Conservation (phyloP, 2,329 filamentous ascomycete genomes). For the Myriangium duriaei region DNA sequence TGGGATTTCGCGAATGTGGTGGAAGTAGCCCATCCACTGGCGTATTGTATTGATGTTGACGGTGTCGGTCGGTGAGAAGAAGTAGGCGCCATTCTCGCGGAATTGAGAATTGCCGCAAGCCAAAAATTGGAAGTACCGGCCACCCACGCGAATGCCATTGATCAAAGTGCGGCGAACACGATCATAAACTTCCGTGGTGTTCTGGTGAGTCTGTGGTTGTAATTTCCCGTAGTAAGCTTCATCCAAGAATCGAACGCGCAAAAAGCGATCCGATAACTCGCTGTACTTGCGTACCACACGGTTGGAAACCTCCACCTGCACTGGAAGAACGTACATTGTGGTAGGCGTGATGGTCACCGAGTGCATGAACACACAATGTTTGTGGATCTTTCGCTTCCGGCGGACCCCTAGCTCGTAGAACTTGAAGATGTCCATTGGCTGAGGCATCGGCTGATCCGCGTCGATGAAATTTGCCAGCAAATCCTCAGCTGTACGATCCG, state of each 20-base stretch:
- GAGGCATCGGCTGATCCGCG: conserved; percentile 45
- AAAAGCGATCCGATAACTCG: conserved; percentile 61
- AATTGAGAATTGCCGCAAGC: conserved; percentile 95
- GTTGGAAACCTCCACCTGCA: conserved; percentile 76
- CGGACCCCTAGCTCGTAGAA: conserved; percentile 17
- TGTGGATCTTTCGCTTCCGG: conserved; percentile 40
- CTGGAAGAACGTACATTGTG: conserved; percentile 64
- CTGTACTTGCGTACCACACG: conserved; percentile 65
- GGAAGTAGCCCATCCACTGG: conserved; percentile 74
- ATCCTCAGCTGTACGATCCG: conserved; percentile 34
- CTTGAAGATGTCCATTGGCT: conserved; percentile 64
- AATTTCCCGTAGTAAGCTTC: conserved; percentile 47
- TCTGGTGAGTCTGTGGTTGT: conserved; percentile 12
- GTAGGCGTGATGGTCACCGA: conserved; percentile 76
- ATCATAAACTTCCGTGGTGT: conserved; percentile 47
- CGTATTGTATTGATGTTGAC: conserved; percentile 66
- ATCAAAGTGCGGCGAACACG: conserved; percentile 58
- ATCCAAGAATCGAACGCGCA: conserved; percentile 81
- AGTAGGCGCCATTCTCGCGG: conserved; percentile 81
- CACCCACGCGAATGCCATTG: conserved; percentile 72
- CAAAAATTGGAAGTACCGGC: conserved; percentile 73
- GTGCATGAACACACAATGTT: conserved; percentile 62
- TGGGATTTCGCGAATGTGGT: conserved; percentile 68
- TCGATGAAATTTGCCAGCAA: conserved; percentile 66
- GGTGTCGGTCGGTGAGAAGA: conserved; percentile 63